Evolutionary conservation across 805 yeast genomes (phyloP), one percentile per base, ranked within the genome.

Genomic region (Candida montana): DNA sequence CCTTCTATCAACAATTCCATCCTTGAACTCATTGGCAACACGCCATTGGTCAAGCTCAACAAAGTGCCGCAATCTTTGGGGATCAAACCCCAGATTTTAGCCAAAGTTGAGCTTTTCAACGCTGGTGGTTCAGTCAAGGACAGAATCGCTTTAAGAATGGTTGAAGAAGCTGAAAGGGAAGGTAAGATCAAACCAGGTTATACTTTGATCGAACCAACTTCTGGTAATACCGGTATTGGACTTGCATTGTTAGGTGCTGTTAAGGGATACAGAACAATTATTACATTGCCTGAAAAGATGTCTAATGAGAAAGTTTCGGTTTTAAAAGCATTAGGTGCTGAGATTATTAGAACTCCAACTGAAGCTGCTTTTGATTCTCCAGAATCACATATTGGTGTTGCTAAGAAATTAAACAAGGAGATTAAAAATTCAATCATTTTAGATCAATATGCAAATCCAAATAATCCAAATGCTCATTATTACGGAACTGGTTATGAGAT

Each of bases 361-460:
- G 95, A 83, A 58, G 95, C 95, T 33, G 95, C 95, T 2, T 86
- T 89, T 87, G 95, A 86, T 55, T 76, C 95, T 36, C 95, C 95
- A 33, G 95, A 87, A 62, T 81, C 90, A 26, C 95, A 86, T 57
- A 85, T 86, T 58, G 95, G 95, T 50, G 95, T 86, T 31, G 95
- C 95, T 41, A 75, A 71, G 59, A 79, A 81, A 51, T 71, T 86
- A 57, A 87, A 85, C 59, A 78, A 77, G 60, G 95, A 86, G 65
- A 83, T 86, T 52, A 90, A 91, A 42, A 83, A 85, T 59, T 82
- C 93, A 23, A 83, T 85, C 35, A 86, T 86, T 52, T 72, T 86
- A 54, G 95, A 87, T 59, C 95, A 86, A 65, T 86, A 86, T 65
- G 74, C 77, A 31, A 86, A 86, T 64, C 72, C 68, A 48, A 81